phyloP scores from a whole-genome alignment of 768 basidiomycete species.

The Kwoniella dejecticola region DNA sequence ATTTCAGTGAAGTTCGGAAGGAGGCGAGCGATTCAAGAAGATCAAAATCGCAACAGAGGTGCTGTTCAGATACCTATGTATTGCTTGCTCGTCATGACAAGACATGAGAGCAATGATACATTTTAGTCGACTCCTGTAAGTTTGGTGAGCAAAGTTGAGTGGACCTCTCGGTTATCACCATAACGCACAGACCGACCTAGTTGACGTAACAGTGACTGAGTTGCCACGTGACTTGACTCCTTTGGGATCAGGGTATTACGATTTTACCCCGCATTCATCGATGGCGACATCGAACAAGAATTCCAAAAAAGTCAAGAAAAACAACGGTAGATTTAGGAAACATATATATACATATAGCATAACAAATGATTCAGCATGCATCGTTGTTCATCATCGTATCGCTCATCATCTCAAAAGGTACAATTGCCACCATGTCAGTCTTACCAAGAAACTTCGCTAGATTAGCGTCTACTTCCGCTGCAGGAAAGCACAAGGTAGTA shows the following conservation, averaged over 20 bases:
- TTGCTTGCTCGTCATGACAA: no score
- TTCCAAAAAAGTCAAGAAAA: constrained; percentile 12
- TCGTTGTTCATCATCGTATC: not conserved
- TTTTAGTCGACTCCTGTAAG: no score
- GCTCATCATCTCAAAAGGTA: not conserved
- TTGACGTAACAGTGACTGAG: no score
- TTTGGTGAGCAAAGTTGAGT: not conserved
- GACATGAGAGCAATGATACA: not conserved
- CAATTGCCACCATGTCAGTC: constrained; percentile 22
- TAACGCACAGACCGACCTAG: no score
- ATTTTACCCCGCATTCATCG: constrained; percentile 11
- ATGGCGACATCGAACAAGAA: constrained; percentile 12
- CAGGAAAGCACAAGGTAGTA: constrained; percentile 69
- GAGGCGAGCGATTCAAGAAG: no score
- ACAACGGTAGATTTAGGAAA: not conserved
- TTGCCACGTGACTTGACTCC: no score
- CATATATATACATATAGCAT: no score
- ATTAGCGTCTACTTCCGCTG: constrained; percentile 47
- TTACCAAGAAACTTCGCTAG: constrained; percentile 26
- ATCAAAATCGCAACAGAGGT: no score
- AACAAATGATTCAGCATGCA: no score
- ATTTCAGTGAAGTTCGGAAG: no score
- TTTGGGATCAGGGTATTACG: no score
- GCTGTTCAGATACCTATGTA: no score
- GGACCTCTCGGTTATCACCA: not conserved